Conservation (phyloP, 2,329 filamentous ascomycete species). For the Sarocladium strictum region DNA sequence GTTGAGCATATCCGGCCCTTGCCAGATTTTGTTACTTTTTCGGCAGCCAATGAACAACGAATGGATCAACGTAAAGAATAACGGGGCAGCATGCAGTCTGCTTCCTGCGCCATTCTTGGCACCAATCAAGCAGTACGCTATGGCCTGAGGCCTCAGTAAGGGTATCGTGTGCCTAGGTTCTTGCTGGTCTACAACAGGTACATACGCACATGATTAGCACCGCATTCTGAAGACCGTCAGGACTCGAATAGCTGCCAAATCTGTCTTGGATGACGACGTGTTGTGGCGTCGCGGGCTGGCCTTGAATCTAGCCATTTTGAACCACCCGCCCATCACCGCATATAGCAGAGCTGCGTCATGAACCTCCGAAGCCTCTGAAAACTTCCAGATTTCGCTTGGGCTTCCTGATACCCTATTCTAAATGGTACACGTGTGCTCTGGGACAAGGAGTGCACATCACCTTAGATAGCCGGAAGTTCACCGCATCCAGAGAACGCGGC, state of each 20-base stretch:
- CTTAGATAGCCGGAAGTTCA: too few relatives aligned
- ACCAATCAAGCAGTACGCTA: neutral
- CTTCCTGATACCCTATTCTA: too few relatives aligned
- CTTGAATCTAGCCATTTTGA: neutral
- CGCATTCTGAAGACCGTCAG: too few relatives aligned
- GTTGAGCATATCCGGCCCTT: neutral
- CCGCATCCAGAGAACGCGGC: neutral
- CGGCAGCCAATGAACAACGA: neutral
- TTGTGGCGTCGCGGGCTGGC: neutral
- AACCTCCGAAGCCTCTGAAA: too few relatives aligned
- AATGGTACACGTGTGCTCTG: too few relatives aligned
- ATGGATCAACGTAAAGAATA: neutral
- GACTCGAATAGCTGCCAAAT: too few relatives aligned
- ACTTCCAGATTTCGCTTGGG: too few relatives aligned
- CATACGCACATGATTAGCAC: neutral
- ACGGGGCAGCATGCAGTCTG: neutral
- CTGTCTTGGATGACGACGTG: too few relatives aligned
- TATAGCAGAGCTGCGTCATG: neutral
- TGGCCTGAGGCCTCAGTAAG: neutral
- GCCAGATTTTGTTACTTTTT: neutral
- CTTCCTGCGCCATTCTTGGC: constrained; percentile 5
- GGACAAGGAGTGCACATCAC: too few relatives aligned
- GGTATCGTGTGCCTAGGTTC: neutral
- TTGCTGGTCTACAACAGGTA: neutral
- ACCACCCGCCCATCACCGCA: too few relatives aligned